phyloP scores from a whole-genome alignment of 2,329 filamentous ascomycete genomes.

The Diaporthe citriasiana region DNA sequence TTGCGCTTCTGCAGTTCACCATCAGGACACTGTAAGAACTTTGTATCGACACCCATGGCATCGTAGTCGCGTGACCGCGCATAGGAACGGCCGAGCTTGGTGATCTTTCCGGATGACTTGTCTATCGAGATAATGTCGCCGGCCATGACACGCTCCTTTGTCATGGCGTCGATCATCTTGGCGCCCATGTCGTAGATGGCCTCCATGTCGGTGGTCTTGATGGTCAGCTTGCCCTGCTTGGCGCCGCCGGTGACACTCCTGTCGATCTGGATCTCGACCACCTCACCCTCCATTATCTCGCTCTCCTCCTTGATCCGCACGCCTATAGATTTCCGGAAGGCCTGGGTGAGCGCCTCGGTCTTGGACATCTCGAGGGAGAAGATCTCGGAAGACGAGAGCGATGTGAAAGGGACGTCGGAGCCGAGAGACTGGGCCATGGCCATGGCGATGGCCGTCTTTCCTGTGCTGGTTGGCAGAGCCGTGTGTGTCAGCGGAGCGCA shows the following conservation, averaged over 20 bases:
- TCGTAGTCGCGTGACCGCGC: constrained; percentile 97
- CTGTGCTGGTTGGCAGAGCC: constrained; percentile 74
- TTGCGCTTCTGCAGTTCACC: constrained; percentile 97
- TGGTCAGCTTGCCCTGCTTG: constrained; percentile 98
- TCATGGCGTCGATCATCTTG: constrained; percentile 99
- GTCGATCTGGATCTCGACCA: constrained; percentile 98
- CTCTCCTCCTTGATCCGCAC: constrained; percentile 99
- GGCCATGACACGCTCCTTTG: constrained; percentile 98
- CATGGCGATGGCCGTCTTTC: constrained; percentile 99
- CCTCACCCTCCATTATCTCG: constrained; percentile 98
- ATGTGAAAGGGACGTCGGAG: constrained; percentile 94
- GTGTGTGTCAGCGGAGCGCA: constrained; percentile 17
- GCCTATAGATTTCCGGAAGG: constrained; percentile 98
- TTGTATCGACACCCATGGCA: constrained; percentile 98
- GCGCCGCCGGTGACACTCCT: constrained; percentile 95
- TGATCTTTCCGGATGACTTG: constrained; percentile 98
- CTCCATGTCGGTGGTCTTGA: constrained; percentile 99
- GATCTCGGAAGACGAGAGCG: constrained; percentile 95
- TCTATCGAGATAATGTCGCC: constrained; percentile 99
- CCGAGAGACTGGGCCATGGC: constrained; percentile 98
- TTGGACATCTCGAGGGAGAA: constrained; percentile 99
- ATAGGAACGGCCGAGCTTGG: constrained; percentile 94
- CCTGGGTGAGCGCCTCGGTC: constrained; percentile 96
- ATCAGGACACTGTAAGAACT: constrained; percentile 97
- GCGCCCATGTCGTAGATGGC: constrained; percentile 99